These are phyloP conservation scores for Fagus crenata DNA, from an alignment of 306 rosid genomes.

Conservation along the genomic window DNA sequence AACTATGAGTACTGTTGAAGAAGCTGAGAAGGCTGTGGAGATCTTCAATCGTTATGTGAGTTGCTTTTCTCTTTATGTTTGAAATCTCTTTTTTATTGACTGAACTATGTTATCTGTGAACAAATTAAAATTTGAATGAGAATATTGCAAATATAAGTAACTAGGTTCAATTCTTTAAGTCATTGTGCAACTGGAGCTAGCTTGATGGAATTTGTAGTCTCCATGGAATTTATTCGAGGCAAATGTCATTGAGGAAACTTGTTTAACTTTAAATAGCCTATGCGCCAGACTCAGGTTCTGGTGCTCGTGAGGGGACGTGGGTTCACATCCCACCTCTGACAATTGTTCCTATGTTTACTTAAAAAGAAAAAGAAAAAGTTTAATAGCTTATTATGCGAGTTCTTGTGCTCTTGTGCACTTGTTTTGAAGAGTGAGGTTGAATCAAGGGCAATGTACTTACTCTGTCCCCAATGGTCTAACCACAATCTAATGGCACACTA, in stretches of 20 bases:
- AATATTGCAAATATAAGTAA: neutral
- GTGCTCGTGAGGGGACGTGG: too few relatives aligned
- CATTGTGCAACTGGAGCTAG: neutral
- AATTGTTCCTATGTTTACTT: too few relatives aligned
- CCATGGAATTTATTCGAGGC: neutral
- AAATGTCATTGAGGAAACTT: neutral
- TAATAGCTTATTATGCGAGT: neutral
- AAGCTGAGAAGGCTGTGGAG: constrained; percentile 77
- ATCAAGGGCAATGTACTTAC: neutral
- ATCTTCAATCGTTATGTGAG: constrained; percentile 73
- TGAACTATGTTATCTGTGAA: neutral
- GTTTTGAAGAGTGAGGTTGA: neutral
- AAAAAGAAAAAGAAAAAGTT: too few relatives aligned
- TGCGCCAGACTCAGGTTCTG: too few relatives aligned
- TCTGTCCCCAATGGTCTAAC: neutral
- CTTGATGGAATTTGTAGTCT: neutral
- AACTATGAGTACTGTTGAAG: constrained; percentile 80
- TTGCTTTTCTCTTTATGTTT: neutral
- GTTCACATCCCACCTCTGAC: too few relatives aligned
- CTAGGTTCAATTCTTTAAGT: neutral
- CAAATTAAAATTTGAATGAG: neutral
- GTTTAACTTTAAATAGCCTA: neutral
- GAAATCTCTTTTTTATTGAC: neutral
- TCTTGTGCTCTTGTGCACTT: neutral
- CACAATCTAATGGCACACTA: neutral